Percentiles rank a stretch among this genome's conserved stretches.
Conservation (phyloP, 2,329 filamentous ascomycete species). For the Tolypocladium ovalisporum region DNA sequence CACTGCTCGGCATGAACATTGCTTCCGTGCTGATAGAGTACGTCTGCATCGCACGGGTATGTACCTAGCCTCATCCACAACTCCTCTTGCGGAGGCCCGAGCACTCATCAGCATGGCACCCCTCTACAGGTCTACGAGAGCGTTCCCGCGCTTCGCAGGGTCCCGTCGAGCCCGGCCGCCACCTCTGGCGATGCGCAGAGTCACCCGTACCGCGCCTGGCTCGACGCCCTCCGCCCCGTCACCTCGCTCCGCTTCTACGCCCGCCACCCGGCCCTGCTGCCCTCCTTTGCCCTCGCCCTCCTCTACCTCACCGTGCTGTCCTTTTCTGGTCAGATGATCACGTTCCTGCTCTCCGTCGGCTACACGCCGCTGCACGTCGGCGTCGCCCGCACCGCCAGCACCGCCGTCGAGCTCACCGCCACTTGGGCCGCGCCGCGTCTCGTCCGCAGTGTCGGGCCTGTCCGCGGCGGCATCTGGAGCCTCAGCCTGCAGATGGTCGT, state of each 20-base stretch:
- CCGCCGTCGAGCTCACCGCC: constrained; percentile 45
- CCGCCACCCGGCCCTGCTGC: constrained; percentile 43
- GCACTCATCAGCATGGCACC: background rate
- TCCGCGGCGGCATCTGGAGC: constrained; percentile 62
- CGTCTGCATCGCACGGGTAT: constrained; percentile 31
- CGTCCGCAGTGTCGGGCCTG: constrained; percentile 41
- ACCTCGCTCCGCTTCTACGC: constrained; percentile 29
- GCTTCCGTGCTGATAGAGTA: constrained; percentile 40
- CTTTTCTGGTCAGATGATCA: constrained; percentile 53
- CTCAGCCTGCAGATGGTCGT: constrained; percentile 55
- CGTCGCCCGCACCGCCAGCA: constrained; percentile 38
- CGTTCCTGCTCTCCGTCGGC: constrained; percentile 46
- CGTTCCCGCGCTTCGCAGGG: background rate
- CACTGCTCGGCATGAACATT: constrained; percentile 37
- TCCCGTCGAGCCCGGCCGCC: background rate
- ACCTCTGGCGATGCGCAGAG: background rate
- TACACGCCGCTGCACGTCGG: constrained; percentile 42
- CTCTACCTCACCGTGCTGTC: constrained; percentile 52
- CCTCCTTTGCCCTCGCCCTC: constrained; percentile 47
- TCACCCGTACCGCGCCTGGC: background rate
- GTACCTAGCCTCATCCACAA: constrained; percentile 11
- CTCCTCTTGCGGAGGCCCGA: constrained; percentile 11
- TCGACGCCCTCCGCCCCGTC: background rate
- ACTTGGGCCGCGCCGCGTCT: constrained; percentile 49
- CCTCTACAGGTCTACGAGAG: constrained; percentile 4